A percentile compares a stretch with the other conserved stretches of the same genome.
Evolutionary conservation across 2,329 filamentous ascomycete species (phyloP).

Genomic region (Akanthomyces dipterigenus): DNA sequence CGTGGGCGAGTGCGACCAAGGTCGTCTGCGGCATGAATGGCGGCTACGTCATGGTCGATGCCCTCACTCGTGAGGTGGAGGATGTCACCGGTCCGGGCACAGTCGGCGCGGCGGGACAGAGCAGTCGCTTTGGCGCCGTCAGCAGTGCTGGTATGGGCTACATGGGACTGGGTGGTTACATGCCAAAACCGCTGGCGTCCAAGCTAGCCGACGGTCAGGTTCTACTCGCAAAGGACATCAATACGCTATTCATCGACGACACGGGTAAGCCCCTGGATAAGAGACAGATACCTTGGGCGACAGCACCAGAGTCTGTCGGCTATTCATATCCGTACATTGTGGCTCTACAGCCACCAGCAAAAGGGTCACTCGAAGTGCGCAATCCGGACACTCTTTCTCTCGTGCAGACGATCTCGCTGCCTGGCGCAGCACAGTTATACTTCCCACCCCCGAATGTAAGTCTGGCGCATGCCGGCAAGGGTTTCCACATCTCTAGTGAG

Average conservation of each 20-base stretch:
- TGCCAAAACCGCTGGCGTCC: constrained; percentile 82
- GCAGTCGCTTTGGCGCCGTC: constrained; percentile 73
- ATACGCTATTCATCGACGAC: constrained; percentile 84
- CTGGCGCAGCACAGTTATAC: constrained; percentile 76
- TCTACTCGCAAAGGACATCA: constrained; percentile 94
- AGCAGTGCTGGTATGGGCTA: constrained; percentile 89
- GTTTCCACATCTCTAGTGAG: constrained; percentile 89
- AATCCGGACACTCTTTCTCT: constrained; percentile 90
- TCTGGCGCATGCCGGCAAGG: constrained; percentile 91
- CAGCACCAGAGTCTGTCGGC: constrained; percentile 81
- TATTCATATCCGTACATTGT: constrained; percentile 97
- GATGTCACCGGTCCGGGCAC: constrained; percentile 75
- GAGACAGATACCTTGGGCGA: constrained; percentile 85
- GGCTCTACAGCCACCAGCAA: constrained; percentile 73
- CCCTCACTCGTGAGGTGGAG: constrained; percentile 63
- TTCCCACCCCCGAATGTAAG: constrained; percentile 90
- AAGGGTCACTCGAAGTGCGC: constrained; percentile 80
- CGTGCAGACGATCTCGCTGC: constrained; percentile 76
- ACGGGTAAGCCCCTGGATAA: constrained; percentile 76
- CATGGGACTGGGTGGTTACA: constrained; percentile 87
- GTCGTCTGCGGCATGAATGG: constrained; percentile 86
- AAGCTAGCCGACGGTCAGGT: constrained; percentile 77
- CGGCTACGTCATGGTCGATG: constrained; percentile 84
- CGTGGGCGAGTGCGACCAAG: constrained; percentile 83
- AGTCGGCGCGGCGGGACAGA: constrained; percentile 56